phyloP scores from a whole-genome alignment of 1,139 yeast genomes.

The Magnusiomyces suaveolens region DNA sequence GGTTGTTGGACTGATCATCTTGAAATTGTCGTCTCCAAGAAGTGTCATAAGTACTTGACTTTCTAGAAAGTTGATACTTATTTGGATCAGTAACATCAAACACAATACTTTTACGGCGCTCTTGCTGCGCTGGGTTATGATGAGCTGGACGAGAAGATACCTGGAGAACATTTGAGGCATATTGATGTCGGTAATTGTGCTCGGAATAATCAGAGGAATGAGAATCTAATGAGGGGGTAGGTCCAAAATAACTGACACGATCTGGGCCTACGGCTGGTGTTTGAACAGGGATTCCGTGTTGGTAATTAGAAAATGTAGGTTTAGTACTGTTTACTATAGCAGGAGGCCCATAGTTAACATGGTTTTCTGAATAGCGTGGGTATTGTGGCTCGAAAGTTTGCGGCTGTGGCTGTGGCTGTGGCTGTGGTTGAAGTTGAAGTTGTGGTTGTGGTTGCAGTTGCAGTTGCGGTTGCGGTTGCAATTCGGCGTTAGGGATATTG shows the following conservation, averaged over 20 bases:
- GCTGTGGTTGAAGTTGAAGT: too few relatives aligned
- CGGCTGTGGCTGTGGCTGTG: too few relatives aligned
- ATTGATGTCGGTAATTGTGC: not conserved
- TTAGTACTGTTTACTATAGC: too few relatives aligned
- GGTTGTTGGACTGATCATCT: not conserved
- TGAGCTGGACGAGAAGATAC: too few relatives aligned
- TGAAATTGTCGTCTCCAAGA: not conserved
- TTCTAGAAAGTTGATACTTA: not conserved
- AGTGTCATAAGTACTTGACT: not conserved
- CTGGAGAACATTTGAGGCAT: not conserved
- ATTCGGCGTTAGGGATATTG: not conserved
- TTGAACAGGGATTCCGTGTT: not conserved
- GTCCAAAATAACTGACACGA: not conserved
- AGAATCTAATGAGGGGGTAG: not conserved
- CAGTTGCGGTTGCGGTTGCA: too few relatives aligned
- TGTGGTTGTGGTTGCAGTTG: too few relatives aligned
- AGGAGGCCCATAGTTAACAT: too few relatives aligned
- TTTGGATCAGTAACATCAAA: conserved; percentile 2
- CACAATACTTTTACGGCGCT: not conserved
- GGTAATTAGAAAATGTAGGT: too few relatives aligned
- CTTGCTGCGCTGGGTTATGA: not conserved
- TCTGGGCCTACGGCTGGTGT: not conserved
- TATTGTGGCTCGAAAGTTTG: too few relatives aligned
- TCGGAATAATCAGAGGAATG: not conserved
- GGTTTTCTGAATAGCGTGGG: too few relatives aligned